Evolutionary conservation across 2,329 filamentous ascomycete genomes (phyloP).

Genomic region (Trichoderma sp.): DNA sequence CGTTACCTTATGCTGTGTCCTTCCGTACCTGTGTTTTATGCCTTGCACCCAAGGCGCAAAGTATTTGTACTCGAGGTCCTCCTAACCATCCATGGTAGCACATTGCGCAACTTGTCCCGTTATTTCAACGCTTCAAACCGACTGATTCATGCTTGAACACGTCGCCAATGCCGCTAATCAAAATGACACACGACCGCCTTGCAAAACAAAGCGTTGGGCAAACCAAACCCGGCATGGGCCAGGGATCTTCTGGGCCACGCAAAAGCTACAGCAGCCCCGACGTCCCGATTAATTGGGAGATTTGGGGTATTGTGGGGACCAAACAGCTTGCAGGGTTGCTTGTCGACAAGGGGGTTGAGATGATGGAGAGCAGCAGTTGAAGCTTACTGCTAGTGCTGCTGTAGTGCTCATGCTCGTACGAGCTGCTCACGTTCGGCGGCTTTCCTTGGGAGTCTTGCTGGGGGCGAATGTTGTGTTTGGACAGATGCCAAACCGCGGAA

Average conservation of each 20-base stretch:
- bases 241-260: neutral
- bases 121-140: neutral
- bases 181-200: slow-evolving; percentile 6
- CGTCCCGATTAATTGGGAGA: slow-evolving; percentile 16
- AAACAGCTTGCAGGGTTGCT: neutral
- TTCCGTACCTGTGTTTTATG: neutral
- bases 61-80: neutral
- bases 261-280: neutral
- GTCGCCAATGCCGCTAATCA: slow-evolving; percentile 5
- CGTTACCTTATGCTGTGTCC: neutral
- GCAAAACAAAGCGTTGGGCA: slow-evolving; percentile 7
- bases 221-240: neutral
- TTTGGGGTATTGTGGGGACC: slow-evolving; percentile 16
- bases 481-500: neutral
- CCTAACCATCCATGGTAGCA: neutral
- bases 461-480: neutral
- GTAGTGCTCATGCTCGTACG: neutral
- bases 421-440: neutral
- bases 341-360: neutral
- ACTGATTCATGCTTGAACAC: neutral
- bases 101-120: neutral
- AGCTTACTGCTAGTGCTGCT: neutral
- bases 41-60: neutral
- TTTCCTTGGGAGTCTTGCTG: neutral
- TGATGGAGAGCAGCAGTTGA: neutral